These are phyloP conservation scores for Bjerkandera adusta DNA, from an alignment of 1,284 basidiomycete genomes.

Conservation along the genomic window DNA sequence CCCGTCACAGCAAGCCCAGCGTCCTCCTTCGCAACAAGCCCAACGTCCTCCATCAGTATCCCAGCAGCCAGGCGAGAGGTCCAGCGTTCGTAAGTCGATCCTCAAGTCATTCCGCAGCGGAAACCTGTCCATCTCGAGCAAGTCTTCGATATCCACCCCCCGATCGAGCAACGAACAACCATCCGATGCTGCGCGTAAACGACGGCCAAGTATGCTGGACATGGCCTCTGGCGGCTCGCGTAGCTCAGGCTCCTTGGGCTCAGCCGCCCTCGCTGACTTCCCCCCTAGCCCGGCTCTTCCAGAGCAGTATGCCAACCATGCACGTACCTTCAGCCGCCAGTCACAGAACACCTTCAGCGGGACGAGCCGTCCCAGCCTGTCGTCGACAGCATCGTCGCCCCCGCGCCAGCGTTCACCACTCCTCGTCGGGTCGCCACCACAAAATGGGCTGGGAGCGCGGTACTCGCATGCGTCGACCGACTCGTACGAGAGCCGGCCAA, in stretches of 20 bases:
- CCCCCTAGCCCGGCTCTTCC: conserved; percentile 43
- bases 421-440: conserved; percentile 29
- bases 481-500: conserved; percentile 31
- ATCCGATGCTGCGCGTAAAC: conserved; percentile 27
- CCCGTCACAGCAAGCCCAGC: conserved; percentile 14
- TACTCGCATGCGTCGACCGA: conserved; percentile 25
- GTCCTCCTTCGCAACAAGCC: conserved; percentile 16
- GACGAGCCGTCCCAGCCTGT: conserved; percentile 23
- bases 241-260: conserved; percentile 24
- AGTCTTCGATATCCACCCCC: conserved; percentile 21
- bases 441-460: conserved; percentile 22
- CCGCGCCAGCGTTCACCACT: conserved; percentile 27
- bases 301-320: conserved; percentile 31
- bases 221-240: conserved; percentile 26
- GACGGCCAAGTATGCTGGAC: conserved; percentile 41
- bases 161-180: conserved; percentile 31
- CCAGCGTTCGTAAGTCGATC: conserved; percentile 61
- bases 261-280: conserved; percentile 31
- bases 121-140: conserved; percentile 21
- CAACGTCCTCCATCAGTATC: conserved; percentile 22
- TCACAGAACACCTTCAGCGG: conserved; percentile 28
- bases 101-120: conserved; percentile 56
- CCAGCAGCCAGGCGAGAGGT: conserved; percentile 19
- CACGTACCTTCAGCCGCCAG: conserved; percentile 33
- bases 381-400: conserved; percentile 28